Evolutionary conservation across 2,329 filamentous ascomycete species (phyloP).

Genomic region (Verticillium nonalfalfae): DNA sequence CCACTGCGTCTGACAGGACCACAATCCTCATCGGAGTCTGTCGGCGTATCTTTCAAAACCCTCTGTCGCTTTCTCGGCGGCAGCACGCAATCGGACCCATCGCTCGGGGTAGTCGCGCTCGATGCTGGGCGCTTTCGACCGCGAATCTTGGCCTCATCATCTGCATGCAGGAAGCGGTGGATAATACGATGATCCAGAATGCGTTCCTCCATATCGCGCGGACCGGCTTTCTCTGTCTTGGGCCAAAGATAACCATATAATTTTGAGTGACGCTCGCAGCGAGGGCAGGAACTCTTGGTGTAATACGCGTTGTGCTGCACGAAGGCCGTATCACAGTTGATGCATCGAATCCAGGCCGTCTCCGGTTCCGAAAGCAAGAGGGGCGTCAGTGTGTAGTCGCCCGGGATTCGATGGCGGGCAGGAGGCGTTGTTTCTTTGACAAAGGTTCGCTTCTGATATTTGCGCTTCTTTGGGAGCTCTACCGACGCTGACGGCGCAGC

Average conservation of each 20-base stretch:
- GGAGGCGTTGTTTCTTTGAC: constrained; percentile 24
- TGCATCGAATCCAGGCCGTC: constrained; percentile 86
- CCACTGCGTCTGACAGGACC: constrained; percentile 23
- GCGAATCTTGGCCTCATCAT: constrained; percentile 56
- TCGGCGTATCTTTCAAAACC: constrained; percentile 7
- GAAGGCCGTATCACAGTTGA: constrained; percentile 74
- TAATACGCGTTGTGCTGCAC: constrained; percentile 85
- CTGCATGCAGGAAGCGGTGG: constrained; percentile 71
- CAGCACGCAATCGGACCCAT: constrained; percentile 3
- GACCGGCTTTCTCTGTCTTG: constrained; percentile 79
- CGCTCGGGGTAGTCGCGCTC: constrained; percentile 7
- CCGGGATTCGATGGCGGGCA: constrained; percentile 47
- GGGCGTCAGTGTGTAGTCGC: constrained; percentile 78
- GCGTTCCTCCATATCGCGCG: constrained; percentile 63
- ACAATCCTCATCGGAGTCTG: constrained; percentile 15
- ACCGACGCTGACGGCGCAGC: constrained; percentile 1
- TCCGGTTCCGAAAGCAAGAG: constrained; percentile 66
- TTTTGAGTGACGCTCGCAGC: constrained; percentile 93
- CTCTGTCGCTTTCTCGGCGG: constrained; percentile 6
- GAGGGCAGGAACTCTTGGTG: constrained; percentile 77
- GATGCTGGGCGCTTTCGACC: constrained; percentile 22
- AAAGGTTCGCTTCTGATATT: constrained; percentile 25
- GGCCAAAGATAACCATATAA: constrained; percentile 95
- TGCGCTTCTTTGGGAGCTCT: constrained; percentile 21
- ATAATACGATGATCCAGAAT: constrained; percentile 82